Evolutionary conservation across 495 filamentous ascomycete genomes (phyloP).

Genomic region (Aspergillus saccharolyticus): DNA sequence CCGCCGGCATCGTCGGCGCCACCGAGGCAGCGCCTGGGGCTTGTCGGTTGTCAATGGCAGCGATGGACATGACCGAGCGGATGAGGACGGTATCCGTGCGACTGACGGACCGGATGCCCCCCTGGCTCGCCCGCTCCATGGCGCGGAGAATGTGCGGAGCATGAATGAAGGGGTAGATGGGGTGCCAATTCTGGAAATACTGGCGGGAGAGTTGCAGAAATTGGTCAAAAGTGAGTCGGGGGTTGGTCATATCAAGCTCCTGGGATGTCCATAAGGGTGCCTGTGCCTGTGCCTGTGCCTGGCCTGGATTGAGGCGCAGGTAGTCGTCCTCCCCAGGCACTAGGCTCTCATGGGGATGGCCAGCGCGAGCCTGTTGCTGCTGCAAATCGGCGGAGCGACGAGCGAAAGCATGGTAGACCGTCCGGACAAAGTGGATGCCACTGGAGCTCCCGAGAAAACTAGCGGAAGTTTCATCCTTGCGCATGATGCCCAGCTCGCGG

Average conservation of each 20-base stretch:
- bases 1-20: constrained; percentile 23
- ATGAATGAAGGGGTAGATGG: constrained; percentile 43
- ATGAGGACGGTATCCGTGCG: constrained; percentile 32
- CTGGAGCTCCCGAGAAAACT: constrained; percentile 47
- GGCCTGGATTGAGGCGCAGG: constrained; percentile 15
- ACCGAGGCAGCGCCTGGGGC: constrained; percentile 11
- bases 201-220: constrained; percentile 34
- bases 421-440: constrained; percentile 46
- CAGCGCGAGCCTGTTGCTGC: constrained; percentile 20
- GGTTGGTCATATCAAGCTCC: constrained; percentile 21
- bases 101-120: constrained; percentile 20
- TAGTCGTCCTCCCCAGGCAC: constrained; percentile 48
- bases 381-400: constrained; percentile 32
- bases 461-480: constrained; percentile 33
- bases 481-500: constrained; percentile 40
- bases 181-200: constrained; percentile 50
- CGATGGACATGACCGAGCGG: constrained; percentile 44
- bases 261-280: constrained; percentile 24
- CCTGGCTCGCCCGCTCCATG: constrained; percentile 28
- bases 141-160: constrained; percentile 36
- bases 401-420: constrained; percentile 42
- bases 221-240: constrained; percentile 26
- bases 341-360: constrained; percentile 29
- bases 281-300: constrained; percentile 3
- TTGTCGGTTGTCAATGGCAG: constrained; percentile 33